Evolutionary conservation across 75 land plant species (phyloP), one percentile per base, ranked within the genome.

Genomic region (Ceratopteris richardii): DNA sequence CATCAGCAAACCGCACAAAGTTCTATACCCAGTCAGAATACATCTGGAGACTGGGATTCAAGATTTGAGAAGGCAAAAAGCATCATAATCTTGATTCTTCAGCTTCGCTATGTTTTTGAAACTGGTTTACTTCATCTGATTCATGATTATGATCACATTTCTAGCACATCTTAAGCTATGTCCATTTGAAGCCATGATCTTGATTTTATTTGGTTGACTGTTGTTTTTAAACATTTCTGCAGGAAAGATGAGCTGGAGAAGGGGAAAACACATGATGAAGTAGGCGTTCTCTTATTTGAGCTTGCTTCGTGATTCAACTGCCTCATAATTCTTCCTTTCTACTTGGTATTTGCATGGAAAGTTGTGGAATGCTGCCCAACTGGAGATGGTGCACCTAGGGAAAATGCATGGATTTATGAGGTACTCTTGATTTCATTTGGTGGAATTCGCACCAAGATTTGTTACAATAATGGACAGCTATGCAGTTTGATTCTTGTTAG

Each of bases 371-470:
- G 98, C 98, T 44, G 74, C 96, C 28, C 98, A 94, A 67, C 43
- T 89, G 66, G 98, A 94, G 65, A 83, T 94, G 98, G 91, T 90
- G 55, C 79, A 89, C 56, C 56, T 70, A 56, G 98, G 98, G 11
- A 94, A 94, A 61, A 90, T 94, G 96, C 98, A 94, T 74, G 98
- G 98, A 23, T 94, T 86, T 61, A 94, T 94, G 98, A 44, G 98
- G 98, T 68, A 75, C 77, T 18, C 14, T 29, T 54, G n/a, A 10
- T 23, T n/a, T n/a, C n/a, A n/a, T n/a, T n/a, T n/a, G n/a, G n/a
- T n/a, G n/a, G n/a, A n/a, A n/a, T n/a, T n/a, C n/a, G n/a, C n/a
- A n/a, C n/a, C n/a, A n/a, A n/a, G n/a, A n/a, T n/a, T n/a, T n/a
- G n/a, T n/a, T n/a, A n/a, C n/a, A n/a, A n/a, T n/a, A n/a, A n/a